phyloP scores from a whole-genome alignment of 2,329 filamentous ascomycete species.

The Microcyclospora pomicola region DNA sequence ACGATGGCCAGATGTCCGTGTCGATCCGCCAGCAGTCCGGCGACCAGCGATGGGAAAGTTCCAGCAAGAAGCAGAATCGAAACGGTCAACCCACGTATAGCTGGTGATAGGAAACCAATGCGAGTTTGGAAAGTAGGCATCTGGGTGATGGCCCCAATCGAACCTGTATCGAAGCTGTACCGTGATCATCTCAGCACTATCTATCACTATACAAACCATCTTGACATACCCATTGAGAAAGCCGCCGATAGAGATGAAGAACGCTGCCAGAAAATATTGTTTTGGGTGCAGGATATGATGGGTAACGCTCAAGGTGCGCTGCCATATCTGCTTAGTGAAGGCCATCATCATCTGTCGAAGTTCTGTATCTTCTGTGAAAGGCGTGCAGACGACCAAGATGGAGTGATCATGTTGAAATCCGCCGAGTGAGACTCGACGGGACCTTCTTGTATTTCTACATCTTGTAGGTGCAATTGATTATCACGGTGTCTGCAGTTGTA shows the following conservation, averaged over 20 bases:
- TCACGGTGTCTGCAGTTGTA: too few relatives aligned
- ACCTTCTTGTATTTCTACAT: too few relatives aligned
- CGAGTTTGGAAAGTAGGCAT: slow-evolving; percentile 40
- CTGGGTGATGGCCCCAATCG: slow-evolving; percentile 45
- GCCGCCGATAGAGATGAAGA: slow-evolving; percentile 9
- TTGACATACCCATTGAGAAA: slow-evolving; percentile 9
- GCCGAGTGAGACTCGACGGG: too few relatives aligned
- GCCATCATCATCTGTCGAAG: too few relatives aligned
- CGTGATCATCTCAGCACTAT: background rate
- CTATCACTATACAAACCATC: background rate
- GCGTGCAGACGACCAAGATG: too few relatives aligned
- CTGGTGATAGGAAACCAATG: slow-evolving; percentile 39
- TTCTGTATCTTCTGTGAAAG: too few relatives aligned
- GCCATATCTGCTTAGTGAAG: too few relatives aligned
- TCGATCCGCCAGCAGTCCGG: slow-evolving; percentile 42
- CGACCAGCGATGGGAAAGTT: slow-evolving; percentile 41
- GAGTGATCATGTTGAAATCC: too few relatives aligned
- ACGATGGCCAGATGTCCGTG: slow-evolving; percentile 39
- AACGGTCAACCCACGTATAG: slow-evolving; percentile 44
- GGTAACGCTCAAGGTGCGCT: too few relatives aligned
- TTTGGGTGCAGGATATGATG: too few relatives aligned
- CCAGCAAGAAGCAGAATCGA: slow-evolving; percentile 46
- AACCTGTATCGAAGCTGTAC: slow-evolving; percentile 35
- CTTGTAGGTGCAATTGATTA: too few relatives aligned
- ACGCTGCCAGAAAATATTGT: slow-evolving; percentile 8